Base-by-base conservation (phyloP, 805 yeast genomes). In the Yamadazyma sp. region DNA sequence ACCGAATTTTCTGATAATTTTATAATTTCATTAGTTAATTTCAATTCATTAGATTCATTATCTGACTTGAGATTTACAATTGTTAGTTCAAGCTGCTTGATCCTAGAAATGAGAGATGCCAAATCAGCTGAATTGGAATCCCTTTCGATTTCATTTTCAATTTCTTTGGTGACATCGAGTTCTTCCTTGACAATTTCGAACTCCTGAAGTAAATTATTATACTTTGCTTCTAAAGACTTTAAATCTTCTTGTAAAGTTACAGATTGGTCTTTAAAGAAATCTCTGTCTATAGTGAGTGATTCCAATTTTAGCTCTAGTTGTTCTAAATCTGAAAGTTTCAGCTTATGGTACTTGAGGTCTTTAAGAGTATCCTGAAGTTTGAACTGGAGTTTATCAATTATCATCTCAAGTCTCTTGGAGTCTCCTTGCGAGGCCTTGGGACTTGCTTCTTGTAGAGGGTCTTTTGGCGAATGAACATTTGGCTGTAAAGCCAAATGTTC, bases 281-380 rank as follows among this genome's bases (percentile, higher is more conserved):
- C 78, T 29, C 69, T 65, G 27, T 80, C 84, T 0, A 74, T 62
- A 1, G 49, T 28, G 3, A 48, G 21, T 47, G 52, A 53, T 33
- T 66, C 72, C 21, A 62, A 35, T 11, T 30, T 12, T 11, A 33
- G n/a, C 12, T 40, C 43, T 19, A 38, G 10, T 5, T 29, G 35
- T 4, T 22, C n/a, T 6, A 62, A 42, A 2, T 28, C 27, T 1
- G 33, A 35, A 1, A 62, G 39, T 7, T 47, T 40, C 9, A 31
- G 35, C 30, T 47, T 51, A 35, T 59, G 49, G 8, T 31, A 29
- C 15, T 39, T 43, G 8, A 58, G 42, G 14, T 61, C 65, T 17
- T 38, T 37, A n/a, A 54, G 48, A 4, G 65, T 52, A 5, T 24
- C 38, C 27, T 64, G 63, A 1, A 77, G 49, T 43, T 78, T 77